Conservation (phyloP, 192 early-diverging fungal species). For the Backusella mclennaniae region DNA sequence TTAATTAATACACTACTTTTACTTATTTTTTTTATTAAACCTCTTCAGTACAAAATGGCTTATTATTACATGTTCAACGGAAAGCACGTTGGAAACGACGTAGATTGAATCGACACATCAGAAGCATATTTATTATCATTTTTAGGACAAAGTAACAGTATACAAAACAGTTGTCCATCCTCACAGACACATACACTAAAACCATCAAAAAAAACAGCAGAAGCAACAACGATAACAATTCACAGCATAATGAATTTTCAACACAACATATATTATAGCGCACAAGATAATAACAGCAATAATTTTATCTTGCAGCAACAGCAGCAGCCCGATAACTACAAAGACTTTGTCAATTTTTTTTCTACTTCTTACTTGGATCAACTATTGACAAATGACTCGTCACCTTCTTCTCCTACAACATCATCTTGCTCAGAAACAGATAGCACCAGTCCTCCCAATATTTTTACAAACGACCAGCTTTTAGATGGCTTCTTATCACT, state of each 20-base stretch:
- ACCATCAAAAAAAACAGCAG: background rate
- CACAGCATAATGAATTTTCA: background rate
- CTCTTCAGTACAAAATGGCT: background rate
- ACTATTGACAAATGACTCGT: background rate
- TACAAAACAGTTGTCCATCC: background rate
- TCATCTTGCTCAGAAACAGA: background rate
- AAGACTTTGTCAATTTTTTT: background rate
- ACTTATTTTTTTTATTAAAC: background rate
- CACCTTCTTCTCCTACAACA: background rate
- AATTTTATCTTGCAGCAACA: background rate
- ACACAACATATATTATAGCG: background rate
- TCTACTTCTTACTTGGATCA: background rate
- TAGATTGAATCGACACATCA: background rate
- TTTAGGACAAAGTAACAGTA: background rate
- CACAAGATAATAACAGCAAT: background rate
- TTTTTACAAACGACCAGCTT: background rate
- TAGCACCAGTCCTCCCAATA: background rate
- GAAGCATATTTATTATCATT: background rate
- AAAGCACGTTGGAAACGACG: conserved; percentile 15
- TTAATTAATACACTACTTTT: background rate
- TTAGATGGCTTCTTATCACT: background rate
- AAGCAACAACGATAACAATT: background rate
- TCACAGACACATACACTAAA: background rate
- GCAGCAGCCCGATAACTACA: background rate
- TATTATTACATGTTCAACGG: conserved; percentile 18